Evolutionary conservation across 2,329 filamentous ascomycete genomes (phyloP).

Genomic region (Xylariaceae sp.): DNA sequence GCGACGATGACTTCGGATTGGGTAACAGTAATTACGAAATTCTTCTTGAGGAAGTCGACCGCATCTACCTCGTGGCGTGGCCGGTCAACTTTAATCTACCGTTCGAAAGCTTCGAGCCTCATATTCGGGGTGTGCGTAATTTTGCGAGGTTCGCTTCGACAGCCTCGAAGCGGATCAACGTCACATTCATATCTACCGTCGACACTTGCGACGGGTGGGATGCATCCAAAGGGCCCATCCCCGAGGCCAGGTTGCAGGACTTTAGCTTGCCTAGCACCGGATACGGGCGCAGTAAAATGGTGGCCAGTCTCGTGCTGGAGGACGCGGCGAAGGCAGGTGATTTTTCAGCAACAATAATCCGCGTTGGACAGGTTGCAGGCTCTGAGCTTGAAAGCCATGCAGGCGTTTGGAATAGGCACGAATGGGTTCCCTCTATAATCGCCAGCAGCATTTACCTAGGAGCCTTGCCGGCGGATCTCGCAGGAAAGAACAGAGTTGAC

Average conservation of each 20-base stretch:
- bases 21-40: background rate
- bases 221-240: constrained; percentile 26
- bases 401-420: constrained; percentile 51
- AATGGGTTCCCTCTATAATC: constrained; percentile 51
- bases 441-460: constrained; percentile 46
- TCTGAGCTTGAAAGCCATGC: constrained; percentile 26
- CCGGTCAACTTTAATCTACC: constrained; percentile 35
- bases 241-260: constrained; percentile 35
- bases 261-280: constrained; percentile 29
- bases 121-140: constrained; percentile 36
- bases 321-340: constrained; percentile 31
- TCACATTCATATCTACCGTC: constrained; percentile 41
- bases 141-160: constrained; percentile 27
- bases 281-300: constrained; percentile 41
- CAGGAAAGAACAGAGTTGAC: constrained; percentile 41
- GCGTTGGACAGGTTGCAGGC: constrained; percentile 45
- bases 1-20: constrained; percentile 1
- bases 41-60: background rate
- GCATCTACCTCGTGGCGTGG: constrained; percentile 34
- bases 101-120: constrained; percentile 30
- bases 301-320: constrained; percentile 40
- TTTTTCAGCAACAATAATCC: constrained; percentile 37
- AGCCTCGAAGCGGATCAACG: constrained; percentile 12
- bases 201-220: constrained; percentile 34
- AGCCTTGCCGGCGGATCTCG: constrained; percentile 42